Evolutionary conservation across 139 green algal species (phyloP).

Genomic region (Chlorella sp.): DNA sequence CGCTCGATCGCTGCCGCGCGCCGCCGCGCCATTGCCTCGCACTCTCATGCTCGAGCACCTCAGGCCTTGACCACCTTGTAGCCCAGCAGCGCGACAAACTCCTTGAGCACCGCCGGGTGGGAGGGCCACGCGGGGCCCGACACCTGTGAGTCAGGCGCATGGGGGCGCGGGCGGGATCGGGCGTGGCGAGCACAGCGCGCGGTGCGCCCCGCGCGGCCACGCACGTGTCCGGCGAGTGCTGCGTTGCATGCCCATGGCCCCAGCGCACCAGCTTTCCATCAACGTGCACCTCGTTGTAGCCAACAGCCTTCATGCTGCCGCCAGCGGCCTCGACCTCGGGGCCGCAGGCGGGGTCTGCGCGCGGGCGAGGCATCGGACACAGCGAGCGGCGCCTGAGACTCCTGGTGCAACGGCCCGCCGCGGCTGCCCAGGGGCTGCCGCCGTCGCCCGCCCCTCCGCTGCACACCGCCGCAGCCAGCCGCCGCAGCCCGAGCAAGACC

Average conservation of each 20-base stretch:
- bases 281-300: slow-evolving; percentile 10
- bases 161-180: background rate
- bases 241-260: too few species aligned
- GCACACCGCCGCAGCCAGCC: too few species aligned
- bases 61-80: slow-evolving; percentile 23
- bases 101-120: slow-evolving; percentile 25
- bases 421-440: too few species aligned
- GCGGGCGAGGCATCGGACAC: too few species aligned
- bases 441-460: too few species aligned
- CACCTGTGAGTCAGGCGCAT: slow-evolving; percentile 2
- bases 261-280: slow-evolving; percentile 24
- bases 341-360: slow-evolving; percentile 27
- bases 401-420: too few species aligned
- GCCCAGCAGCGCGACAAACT: slow-evolving; percentile 25
- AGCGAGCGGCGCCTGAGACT: too few species aligned
- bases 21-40: too few species aligned
- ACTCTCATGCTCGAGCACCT: too few species aligned
- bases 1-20: too few species aligned
- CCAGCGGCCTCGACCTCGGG: slow-evolving; percentile 20
- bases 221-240: background rate
- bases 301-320: background rate
- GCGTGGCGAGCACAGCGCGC: background rate
- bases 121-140: slow-evolving; percentile 28
- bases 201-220: background rate
- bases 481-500: too few species aligned